These are phyloP conservation scores for Bruguiera gymnorhiza DNA, from an alignment of 345 rosid species.

Conservation along the genomic window DNA sequence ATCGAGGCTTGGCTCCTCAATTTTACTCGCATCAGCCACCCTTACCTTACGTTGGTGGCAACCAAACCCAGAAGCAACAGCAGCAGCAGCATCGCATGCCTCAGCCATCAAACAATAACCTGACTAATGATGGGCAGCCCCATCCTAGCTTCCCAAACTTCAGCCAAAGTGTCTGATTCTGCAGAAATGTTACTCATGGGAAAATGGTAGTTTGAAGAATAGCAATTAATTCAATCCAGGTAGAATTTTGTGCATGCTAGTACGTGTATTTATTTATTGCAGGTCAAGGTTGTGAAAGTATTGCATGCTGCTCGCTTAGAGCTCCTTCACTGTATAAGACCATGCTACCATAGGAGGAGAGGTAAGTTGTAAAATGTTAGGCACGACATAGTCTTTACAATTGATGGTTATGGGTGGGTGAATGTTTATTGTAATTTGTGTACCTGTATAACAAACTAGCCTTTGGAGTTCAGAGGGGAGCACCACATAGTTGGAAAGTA, in stretches of 20 bases:
- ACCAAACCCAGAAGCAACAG: constrained; percentile 42
- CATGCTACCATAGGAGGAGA: too few species aligned
- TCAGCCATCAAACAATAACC: constrained; percentile 25
- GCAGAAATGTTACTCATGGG: not conserved
- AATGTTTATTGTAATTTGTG: too few species aligned
- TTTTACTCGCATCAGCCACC: constrained; percentile 46
- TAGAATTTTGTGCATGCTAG: constrained; percentile 21
- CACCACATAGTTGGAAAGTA: too few species aligned
- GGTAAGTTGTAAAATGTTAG: too few species aligned
- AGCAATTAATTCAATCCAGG: constrained; percentile 11
- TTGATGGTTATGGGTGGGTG: too few species aligned
- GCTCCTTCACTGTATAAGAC: not conserved
- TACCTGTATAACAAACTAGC: too few species aligned
- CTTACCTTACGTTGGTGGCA: constrained; percentile 41
- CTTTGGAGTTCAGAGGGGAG: too few species aligned
- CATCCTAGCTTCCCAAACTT: constrained; percentile 32
- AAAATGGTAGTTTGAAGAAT: not conserved
- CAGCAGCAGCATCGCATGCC: constrained; percentile 33
- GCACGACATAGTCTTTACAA: too few species aligned
- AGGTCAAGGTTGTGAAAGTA: constrained; percentile 4
- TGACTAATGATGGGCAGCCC: constrained; percentile 41
- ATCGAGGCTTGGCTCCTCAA: constrained; percentile 40
- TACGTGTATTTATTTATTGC: constrained; percentile 16
- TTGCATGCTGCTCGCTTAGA: not conserved
- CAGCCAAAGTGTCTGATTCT: constrained; percentile 17